These are phyloP conservation scores for Glonium stellatum DNA, from an alignment of 495 filamentous ascomycete species.

Conservation along the genomic window DNA sequence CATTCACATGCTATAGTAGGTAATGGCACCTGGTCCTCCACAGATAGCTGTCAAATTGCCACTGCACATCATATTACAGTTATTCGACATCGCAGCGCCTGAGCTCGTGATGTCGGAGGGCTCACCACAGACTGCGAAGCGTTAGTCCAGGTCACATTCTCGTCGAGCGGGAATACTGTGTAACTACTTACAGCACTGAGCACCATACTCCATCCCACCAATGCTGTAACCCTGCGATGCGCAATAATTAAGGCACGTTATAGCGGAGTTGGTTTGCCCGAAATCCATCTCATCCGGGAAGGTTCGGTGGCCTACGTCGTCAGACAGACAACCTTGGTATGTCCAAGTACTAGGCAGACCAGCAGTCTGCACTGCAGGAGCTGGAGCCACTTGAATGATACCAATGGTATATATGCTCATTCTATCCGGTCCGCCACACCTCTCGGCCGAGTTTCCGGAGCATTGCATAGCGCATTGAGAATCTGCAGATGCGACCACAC, in stretches of 20 bases:
- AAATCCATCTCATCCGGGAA: conserved; percentile 7
- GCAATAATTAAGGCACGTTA: conserved; percentile 6
- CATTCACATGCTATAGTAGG: neutral
- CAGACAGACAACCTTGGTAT: conserved; percentile 9
- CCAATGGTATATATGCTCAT: conserved; percentile 33
- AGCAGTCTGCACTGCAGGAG: neutral
- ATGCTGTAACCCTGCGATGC: conserved; percentile 4
- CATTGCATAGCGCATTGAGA: conserved; percentile 30
- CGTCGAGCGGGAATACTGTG: neutral
- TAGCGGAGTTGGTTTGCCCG: conserved; percentile 3
- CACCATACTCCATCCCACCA: conserved; percentile 7
- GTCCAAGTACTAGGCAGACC: neutral
- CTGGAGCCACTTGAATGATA: neutral
- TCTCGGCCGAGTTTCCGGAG: conserved; percentile 36
- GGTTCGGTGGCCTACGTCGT: neutral
- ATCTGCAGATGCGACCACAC: conserved; percentile 4
- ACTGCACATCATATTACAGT: conserved; percentile 1
- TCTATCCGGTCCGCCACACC: conserved; percentile 39
- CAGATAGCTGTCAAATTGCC: neutral
- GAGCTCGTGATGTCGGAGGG: neutral
- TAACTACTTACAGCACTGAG: conserved; percentile 4
- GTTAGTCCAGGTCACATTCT: neutral
- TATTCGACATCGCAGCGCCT: neutral
- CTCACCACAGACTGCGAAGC: neutral
- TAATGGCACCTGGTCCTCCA: neutral